Conservation (phyloP, 352 stramenopile species). For the Pseudoperonospora humuli region DNA sequence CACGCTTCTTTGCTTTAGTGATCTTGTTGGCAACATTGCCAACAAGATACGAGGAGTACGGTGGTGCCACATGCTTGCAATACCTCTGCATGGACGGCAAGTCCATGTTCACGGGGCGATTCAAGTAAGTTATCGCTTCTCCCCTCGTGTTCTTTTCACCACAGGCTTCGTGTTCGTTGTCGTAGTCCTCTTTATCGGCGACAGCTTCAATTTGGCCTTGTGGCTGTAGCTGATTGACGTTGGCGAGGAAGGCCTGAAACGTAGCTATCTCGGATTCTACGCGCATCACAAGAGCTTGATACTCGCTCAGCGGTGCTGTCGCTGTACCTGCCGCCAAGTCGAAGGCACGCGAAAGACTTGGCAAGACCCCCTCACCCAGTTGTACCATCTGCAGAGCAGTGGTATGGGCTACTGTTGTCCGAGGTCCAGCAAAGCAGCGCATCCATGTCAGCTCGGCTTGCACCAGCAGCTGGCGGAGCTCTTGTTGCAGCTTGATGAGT, state of each 20-base stretch:
- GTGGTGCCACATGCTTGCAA: slow-evolving; percentile 44
- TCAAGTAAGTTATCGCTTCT: slow-evolving; percentile 16
- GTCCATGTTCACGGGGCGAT: slow-evolving; percentile 28
- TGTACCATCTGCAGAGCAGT: slow-evolving; percentile 31
- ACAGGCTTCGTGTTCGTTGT: slow-evolving; percentile 6
- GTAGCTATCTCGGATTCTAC: slow-evolving; percentile 29
- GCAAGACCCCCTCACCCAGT: slow-evolving; percentile 32
- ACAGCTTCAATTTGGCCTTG: slow-evolving; percentile 5
- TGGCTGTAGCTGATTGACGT: slow-evolving; percentile 13
- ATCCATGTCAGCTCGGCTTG: slow-evolving; percentile 56
- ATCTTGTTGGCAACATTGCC: slow-evolving; percentile 8
- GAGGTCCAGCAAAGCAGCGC: slow-evolving; percentile 31
- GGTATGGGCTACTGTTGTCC: neutral
- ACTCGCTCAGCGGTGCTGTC: slow-evolving; percentile 31
- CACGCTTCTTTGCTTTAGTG: slow-evolving; percentile 9
- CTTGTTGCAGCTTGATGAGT: slow-evolving; percentile 29
- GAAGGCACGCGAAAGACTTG: slow-evolving; percentile 35
- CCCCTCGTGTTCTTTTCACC: slow-evolving; percentile 2
- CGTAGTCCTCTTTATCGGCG: slow-evolving; percentile 2
- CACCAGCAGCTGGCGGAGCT: slow-evolving; percentile 37
- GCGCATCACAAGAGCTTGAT: slow-evolving; percentile 36
- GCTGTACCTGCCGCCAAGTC: slow-evolving; percentile 22
- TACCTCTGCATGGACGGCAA: slow-evolving; percentile 71
- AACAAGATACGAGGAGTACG: slow-evolving; percentile 53
- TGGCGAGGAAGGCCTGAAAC: slow-evolving; percentile 34